Conservation (phyloP, 495 filamentous ascomycete genomes). For the Ascobolus immersus region DNA sequence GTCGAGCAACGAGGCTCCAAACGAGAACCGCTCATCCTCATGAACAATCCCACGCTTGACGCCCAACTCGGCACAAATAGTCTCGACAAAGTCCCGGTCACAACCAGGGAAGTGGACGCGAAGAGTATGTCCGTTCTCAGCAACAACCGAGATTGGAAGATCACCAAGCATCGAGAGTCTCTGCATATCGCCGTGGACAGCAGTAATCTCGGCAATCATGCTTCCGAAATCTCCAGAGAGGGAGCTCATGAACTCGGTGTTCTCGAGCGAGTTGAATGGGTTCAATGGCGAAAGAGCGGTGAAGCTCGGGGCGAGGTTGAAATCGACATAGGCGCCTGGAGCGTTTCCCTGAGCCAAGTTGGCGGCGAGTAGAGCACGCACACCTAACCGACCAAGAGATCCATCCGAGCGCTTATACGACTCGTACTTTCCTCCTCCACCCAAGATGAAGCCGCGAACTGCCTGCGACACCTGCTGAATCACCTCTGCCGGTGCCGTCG, state of each 20-base stretch:
- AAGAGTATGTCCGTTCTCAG: constrained; percentile 27
- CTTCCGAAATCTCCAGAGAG: constrained; percentile 76
- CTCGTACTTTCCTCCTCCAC: constrained; percentile 64
- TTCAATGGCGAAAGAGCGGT: constrained; percentile 47
- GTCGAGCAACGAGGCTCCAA: too few relatives aligned
- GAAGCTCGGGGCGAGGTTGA: constrained; percentile 62
- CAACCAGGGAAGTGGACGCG: constrained; percentile 78
- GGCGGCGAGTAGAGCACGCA: constrained; percentile 13
- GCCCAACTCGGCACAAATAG: constrained; percentile 65
- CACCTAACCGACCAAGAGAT: constrained; percentile 5
- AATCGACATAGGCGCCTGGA: constrained; percentile 61
- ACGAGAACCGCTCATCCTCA: constrained; percentile 50
- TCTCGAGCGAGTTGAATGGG: constrained; percentile 32
- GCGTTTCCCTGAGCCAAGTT: constrained; percentile 15
- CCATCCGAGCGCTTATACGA: constrained; percentile 19
- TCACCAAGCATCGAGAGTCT: constrained; percentile 51
- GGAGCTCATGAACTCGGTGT: constrained; percentile 53
- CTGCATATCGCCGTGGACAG: constrained; percentile 57
- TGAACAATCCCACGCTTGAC: constrained; percentile 46
- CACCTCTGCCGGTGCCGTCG: constrained; percentile 64
- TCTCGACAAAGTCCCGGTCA: constrained; percentile 58
- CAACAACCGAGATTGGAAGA: constrained; percentile 48
- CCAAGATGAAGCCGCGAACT: constrained; percentile 69
- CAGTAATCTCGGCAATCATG: constrained; percentile 56
- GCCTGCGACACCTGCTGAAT: constrained; percentile 84